phyloP scores from a whole-genome alignment of 257 asterid genomes.

The Lavandula angustifolia region DNA sequence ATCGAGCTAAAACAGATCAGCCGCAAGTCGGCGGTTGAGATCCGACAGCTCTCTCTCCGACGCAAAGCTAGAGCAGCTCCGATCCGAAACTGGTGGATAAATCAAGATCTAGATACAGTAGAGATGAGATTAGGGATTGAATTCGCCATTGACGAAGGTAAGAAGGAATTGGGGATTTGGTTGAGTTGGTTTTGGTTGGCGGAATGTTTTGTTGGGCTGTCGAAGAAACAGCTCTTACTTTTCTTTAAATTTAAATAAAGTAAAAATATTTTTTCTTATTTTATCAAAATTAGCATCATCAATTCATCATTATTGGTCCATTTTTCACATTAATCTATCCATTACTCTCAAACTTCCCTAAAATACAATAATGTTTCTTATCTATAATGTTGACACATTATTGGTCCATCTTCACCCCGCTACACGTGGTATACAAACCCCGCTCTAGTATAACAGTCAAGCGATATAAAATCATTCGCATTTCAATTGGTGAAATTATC shows the following conservation, averaged over 20 bases:
- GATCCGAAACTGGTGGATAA: conserved; percentile 27
- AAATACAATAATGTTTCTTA: neutral
- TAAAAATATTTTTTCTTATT: neutral
- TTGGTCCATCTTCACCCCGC: too few species aligned
- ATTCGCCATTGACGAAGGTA: conserved; percentile 36
- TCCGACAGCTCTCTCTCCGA: conserved; percentile 34
- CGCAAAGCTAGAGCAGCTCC: conserved; percentile 28
- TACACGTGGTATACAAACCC: too few species aligned
- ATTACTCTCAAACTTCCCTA: neutral
- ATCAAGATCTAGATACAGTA: conserved; percentile 10
- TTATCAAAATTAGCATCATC: conserved; percentile 11
- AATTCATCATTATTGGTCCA: conserved; percentile 26
- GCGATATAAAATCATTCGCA: too few species aligned
- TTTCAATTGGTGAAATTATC: too few species aligned
- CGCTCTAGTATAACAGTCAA: too few species aligned
- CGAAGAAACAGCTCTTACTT: conserved; percentile 24
- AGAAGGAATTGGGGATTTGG: conserved; percentile 38
- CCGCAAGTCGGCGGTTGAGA: conserved; percentile 37
- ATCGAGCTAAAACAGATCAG: conserved; percentile 24
- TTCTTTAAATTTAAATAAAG: neutral
- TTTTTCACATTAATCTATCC: conserved; percentile 9
- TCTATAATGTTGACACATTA: too few species aligned
- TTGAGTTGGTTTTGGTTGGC: conserved; percentile 46
- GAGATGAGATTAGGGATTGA: conserved; percentile 24
- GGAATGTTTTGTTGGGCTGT: conserved; percentile 44